These are phyloP conservation scores for Nematocida homosporus DNA, from an alignment of 371 early-diverging fungal genomes.

Conservation along the genomic window DNA sequence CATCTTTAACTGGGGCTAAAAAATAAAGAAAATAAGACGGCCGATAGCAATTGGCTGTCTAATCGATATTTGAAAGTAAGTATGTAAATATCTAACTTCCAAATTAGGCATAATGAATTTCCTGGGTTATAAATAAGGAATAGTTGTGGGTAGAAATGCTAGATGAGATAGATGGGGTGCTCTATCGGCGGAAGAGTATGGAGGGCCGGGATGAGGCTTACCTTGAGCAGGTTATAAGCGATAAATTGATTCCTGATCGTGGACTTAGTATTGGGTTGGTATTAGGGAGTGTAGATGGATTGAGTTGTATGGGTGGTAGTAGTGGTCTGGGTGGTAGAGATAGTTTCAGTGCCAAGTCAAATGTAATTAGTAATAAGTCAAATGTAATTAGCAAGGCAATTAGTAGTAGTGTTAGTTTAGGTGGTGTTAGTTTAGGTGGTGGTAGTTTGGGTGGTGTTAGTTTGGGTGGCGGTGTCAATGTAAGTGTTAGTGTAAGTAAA, in stretches of 20 bases:
- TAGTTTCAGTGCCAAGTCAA: not conserved
- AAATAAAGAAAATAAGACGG: constrained; percentile 39
- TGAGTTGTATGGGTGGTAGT: too few species aligned
- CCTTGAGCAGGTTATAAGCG: constrained; percentile 8
- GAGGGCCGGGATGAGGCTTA: constrained; percentile 13
- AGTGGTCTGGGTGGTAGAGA: too few species aligned
- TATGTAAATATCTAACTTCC: constrained; percentile 3
- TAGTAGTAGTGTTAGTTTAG: too few species aligned
- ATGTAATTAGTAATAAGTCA: not conserved
- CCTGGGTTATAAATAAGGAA: constrained; percentile 16
- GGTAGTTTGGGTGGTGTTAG: too few species aligned
- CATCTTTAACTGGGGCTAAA: constrained; percentile 59
- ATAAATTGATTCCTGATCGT: constrained; percentile 22
- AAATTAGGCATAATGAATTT: constrained; percentile 34
- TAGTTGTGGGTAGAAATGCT: constrained; percentile 3
- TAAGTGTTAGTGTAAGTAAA: too few species aligned
- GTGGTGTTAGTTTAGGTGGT: too few species aligned
- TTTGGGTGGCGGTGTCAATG: too few species aligned
- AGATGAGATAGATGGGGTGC: constrained; percentile 15
- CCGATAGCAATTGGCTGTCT: not conserved
- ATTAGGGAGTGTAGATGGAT: too few species aligned
- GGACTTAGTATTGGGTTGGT: constrained; percentile 8
- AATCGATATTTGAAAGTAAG: not conserved
- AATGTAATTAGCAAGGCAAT: not conserved
- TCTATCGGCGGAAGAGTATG: constrained; percentile 5